phyloP scores from a whole-genome alignment of 306 rosid genomes.

The Cicer cuneatum region DNA sequence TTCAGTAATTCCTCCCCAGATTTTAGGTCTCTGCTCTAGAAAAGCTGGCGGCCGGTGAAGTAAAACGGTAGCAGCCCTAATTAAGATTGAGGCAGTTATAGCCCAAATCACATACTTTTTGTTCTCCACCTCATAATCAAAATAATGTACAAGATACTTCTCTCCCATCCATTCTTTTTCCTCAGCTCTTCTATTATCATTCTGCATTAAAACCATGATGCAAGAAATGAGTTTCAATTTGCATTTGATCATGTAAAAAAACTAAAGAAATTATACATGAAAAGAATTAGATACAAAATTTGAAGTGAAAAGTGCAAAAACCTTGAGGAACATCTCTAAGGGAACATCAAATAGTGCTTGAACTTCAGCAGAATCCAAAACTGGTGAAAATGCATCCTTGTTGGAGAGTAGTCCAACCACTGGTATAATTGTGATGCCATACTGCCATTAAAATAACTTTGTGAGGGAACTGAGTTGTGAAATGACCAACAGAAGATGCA shows the following conservation, averaged over 20 bases:
- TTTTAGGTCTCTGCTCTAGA: conserved; percentile 67
- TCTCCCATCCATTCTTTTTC: conserved; percentile 79
- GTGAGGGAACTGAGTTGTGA: conserved; percentile 23
- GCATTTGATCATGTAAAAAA: conserved; percentile 4
- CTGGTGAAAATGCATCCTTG: conserved; percentile 71
- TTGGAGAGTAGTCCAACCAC: conserved; percentile 72
- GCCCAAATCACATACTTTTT: conserved; percentile 83
- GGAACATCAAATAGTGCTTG: conserved; percentile 84
- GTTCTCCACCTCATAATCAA: conserved; percentile 59
- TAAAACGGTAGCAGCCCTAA: conserved; percentile 64
- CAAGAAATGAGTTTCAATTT: conserved; percentile 32
- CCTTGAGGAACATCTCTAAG: conserved; percentile 92
- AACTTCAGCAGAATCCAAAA: conserved; percentile 73
- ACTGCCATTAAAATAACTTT: conserved; percentile 50
- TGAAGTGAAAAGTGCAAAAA: conserved; percentile 44
- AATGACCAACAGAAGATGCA: neutral
- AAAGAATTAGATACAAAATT: neutral
- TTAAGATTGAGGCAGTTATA: conserved; percentile 82
- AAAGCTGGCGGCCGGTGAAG: conserved; percentile 71
- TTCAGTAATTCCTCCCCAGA: conserved; percentile 65
- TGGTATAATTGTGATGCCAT: conserved; percentile 69
- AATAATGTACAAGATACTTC: conserved; percentile 67
- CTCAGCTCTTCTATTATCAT: conserved; percentile 76
- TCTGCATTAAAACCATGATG: conserved; percentile 56
- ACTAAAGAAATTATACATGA: neutral